Evolutionary conservation across 2,329 filamentous ascomycete genomes (phyloP).

Genomic region (Fusarium sp.): DNA sequence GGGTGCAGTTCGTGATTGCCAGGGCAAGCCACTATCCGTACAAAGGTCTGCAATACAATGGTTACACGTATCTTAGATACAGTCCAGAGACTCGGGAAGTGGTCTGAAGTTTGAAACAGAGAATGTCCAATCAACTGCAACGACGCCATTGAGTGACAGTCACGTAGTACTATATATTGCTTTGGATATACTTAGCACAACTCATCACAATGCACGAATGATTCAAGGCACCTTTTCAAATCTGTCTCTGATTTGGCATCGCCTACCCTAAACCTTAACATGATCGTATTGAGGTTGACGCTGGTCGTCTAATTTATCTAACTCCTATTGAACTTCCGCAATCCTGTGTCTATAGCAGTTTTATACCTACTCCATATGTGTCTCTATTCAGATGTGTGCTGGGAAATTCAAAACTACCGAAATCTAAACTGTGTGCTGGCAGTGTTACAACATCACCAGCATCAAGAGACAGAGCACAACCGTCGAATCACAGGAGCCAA

Average conservation of each 20-base stretch:
- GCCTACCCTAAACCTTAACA: not conserved
- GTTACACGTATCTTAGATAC: not conserved
- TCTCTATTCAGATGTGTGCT: not conserved
- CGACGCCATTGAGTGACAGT: not conserved
- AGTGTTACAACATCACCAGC: not conserved
- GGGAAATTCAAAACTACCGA: not conserved
- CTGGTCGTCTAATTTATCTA: not conserved
- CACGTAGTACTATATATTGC: not conserved
- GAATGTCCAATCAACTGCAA: not conserved
- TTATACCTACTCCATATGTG: not conserved
- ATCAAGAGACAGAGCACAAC: not conserved
- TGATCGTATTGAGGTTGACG: not conserved
- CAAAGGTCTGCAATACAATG: not conserved
- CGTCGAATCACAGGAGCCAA: not conserved
- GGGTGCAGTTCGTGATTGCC: not conserved
- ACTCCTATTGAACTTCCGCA: not conserved
- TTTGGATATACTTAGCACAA: not conserved
- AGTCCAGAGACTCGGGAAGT: not conserved
- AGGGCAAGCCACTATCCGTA: not conserved
- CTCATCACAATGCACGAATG: not conserved
- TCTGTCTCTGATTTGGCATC: not conserved
- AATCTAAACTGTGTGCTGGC: not conserved
- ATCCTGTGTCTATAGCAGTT: not conserved
- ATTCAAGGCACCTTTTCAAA: not conserved
- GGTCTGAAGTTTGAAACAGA: not conserved